Conservation (phyloP, 352 stramenopile species). For the Phytopythium ostracodes region DNA sequence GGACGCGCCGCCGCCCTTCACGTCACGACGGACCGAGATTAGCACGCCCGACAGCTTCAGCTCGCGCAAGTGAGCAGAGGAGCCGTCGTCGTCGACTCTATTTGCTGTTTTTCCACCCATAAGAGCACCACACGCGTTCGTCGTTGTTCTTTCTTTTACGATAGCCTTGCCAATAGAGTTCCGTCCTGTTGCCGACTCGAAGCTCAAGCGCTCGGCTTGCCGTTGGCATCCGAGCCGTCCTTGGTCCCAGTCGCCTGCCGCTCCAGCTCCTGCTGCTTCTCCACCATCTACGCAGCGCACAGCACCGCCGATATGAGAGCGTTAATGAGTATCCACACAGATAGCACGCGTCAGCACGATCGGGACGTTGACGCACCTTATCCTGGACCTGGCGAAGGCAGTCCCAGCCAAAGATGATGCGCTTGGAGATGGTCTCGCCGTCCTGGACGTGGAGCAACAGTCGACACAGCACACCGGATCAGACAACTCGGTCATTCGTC, state of each 20-base stretch:
- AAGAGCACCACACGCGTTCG: neutral
- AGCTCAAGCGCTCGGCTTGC: slow-evolving; percentile 8
- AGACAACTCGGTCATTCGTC: neutral
- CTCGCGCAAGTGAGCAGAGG: slow-evolving; percentile 29
- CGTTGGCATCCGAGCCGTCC: slow-evolving; percentile 10
- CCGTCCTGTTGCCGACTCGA: neutral
- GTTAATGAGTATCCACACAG: too few relatives aligned
- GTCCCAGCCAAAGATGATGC: slow-evolving; percentile 75
- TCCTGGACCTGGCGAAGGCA: slow-evolving; percentile 72
- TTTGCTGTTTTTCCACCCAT: slow-evolving; percentile 11
- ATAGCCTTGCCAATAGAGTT: neutral
- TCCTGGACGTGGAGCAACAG: slow-evolving; percentile 24
- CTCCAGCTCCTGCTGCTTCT: slow-evolving; percentile 41
- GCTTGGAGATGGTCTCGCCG: slow-evolving; percentile 70
- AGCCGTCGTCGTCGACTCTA: neutral
- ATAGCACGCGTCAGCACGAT: neutral
- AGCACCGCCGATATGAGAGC: neutral
- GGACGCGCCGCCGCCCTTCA: slow-evolving; percentile 28
- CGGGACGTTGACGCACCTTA: slow-evolving; percentile 35
- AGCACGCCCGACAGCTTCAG: slow-evolving; percentile 30
- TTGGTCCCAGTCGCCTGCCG: slow-evolving; percentile 5
- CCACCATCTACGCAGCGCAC: slow-evolving; percentile 28
- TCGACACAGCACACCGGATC: neutral
- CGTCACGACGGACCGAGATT: slow-evolving; percentile 25
- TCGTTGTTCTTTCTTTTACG: neutral